Percentiles rank a stretch among this genome's conserved stretches.
phyloP scores from a whole-genome alignment of 176 grass and related monocot genomes.

The Cenchrus americanus region DNA sequence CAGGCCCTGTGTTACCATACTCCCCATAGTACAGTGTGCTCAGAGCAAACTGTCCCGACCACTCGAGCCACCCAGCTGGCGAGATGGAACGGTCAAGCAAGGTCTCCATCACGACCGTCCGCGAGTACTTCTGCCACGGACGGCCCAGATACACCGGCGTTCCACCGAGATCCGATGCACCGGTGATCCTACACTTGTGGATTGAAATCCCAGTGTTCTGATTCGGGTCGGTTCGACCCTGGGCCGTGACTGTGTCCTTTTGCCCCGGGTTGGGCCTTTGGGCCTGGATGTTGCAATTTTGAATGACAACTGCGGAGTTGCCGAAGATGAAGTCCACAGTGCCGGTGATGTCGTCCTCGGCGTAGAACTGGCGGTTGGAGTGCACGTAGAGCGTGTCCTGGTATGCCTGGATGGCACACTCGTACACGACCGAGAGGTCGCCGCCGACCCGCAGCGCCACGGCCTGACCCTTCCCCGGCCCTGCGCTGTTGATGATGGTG shows the following conservation, averaged over 20 bases:
- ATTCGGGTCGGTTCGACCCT: constrained; percentile 70
- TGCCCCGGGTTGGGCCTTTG: constrained; percentile 23
- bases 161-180: constrained; percentile 42
- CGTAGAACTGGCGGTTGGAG: constrained; percentile 82
- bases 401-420: constrained; percentile 67
- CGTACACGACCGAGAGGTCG: constrained; percentile 70
- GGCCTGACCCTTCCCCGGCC: constrained; percentile 68
- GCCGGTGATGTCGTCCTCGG: constrained; percentile 50
- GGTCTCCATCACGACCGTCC: constrained; percentile 63
- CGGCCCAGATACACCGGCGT: constrained; percentile 62
- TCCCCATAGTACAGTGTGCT: constrained; percentile 76
- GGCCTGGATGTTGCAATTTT: constrained; percentile 61
- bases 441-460: constrained; percentile 66
- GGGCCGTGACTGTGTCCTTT: constrained; percentile 63
- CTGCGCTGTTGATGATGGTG: constrained; percentile 67
- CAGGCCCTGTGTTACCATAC: constrained; percentile 61
- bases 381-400: constrained; percentile 77
- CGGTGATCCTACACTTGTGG: constrained; percentile 57
- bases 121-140: constrained; percentile 71
- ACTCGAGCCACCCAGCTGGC: constrained; percentile 56
- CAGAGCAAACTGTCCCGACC: constrained; percentile 62
- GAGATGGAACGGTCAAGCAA: constrained; percentile 50
- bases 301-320: constrained; percentile 66
- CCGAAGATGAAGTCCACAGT: constrained; percentile 89
- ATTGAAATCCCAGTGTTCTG: constrained; percentile 81